Conservation (phyloP, 2,329 filamentous ascomycete species). For the Aspergillus amoenus region DNA sequence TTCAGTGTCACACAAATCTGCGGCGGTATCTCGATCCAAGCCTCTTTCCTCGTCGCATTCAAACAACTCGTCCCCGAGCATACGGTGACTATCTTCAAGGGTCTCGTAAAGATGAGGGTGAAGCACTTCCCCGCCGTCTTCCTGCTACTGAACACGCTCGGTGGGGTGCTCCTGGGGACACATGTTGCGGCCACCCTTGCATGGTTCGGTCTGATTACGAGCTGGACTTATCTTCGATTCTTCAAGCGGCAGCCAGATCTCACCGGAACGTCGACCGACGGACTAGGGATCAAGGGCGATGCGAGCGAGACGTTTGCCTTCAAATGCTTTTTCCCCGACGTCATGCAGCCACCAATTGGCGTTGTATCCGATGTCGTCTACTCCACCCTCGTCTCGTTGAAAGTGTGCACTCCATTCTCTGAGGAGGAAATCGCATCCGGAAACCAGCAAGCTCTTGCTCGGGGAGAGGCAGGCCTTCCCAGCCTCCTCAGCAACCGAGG, state of each 20-base stretch:
- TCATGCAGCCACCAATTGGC: slow-evolving; percentile 73
- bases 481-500: slow-evolving; percentile 55
- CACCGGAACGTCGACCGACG: slow-evolving; percentile 54
- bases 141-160: slow-evolving; percentile 68
- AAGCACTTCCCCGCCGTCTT: slow-evolving; percentile 76
- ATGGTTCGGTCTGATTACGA: slow-evolving; percentile 76
- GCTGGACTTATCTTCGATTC: slow-evolving; percentile 96
- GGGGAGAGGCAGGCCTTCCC: slow-evolving; percentile 61
- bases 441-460: slow-evolving; percentile 67
- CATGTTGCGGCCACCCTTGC: slow-evolving; percentile 77
- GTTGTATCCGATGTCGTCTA: slow-evolving; percentile 75
- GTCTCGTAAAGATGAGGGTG: slow-evolving; percentile 84
- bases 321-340: slow-evolving; percentile 89
- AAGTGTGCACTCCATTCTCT: slow-evolving; percentile 82
- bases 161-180: slow-evolving; percentile 64
- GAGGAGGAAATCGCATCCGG: slow-evolving; percentile 73
- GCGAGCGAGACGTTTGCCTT: slow-evolving; percentile 96
- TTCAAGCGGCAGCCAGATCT: slow-evolving; percentile 69
- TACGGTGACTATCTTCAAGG: slow-evolving; percentile 90
- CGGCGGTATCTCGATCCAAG: slow-evolving; percentile 85
- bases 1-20: slow-evolving; percentile 76
- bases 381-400: slow-evolving; percentile 69
- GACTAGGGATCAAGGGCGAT: slow-evolving; percentile 71
- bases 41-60: slow-evolving; percentile 92
- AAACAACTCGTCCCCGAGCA: slow-evolving; percentile 97